A percentile compares a stretch with the other conserved stretches of the same genome.
Conservation (phyloP, 192 early-diverging fungal species). For the Entrophospora sp. region DNA sequence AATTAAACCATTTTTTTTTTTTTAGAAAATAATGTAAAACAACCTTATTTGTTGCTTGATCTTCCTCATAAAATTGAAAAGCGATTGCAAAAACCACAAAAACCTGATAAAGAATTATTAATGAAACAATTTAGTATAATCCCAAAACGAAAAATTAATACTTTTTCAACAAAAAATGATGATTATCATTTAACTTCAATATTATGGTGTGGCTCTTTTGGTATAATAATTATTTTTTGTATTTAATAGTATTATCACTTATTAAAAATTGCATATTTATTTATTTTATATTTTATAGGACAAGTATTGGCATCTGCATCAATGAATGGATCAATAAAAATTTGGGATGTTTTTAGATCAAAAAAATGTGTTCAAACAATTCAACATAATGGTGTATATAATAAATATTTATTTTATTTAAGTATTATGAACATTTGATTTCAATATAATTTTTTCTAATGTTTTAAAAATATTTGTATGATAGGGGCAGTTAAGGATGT, state of each 20-base stretch:
- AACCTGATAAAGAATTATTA: too few species aligned
- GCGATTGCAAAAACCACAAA: too few species aligned
- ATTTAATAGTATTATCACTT: neutral
- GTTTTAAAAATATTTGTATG: neutral
- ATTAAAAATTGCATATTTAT: too few species aligned
- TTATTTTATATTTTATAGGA: neutral
- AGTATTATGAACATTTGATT: neutral
- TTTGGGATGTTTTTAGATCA: conserved; percentile 19
- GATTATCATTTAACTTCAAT: conserved; percentile 5
- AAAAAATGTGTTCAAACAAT: conserved; percentile 8
- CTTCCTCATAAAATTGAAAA: too few species aligned
- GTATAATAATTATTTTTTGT: neutral
- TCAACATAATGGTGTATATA: conserved; percentile 3
- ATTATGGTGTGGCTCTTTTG: conserved; percentile 20
- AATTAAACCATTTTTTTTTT: too few species aligned
- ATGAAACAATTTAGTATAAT: neutral
- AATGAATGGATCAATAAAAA: conserved; percentile 16
- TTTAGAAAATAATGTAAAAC: too few species aligned
- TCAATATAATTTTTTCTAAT: neutral
- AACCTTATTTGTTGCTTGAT: too few species aligned
- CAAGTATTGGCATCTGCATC: conserved; percentile 20
- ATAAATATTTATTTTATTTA: neutral
- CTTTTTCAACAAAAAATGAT: conserved; percentile 2
- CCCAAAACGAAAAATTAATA: neutral
- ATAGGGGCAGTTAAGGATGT: conserved; percentile 17